Base-by-base conservation (phyloP, 1,284 basidiomycete species). In the Coniophora puteana region DNA sequence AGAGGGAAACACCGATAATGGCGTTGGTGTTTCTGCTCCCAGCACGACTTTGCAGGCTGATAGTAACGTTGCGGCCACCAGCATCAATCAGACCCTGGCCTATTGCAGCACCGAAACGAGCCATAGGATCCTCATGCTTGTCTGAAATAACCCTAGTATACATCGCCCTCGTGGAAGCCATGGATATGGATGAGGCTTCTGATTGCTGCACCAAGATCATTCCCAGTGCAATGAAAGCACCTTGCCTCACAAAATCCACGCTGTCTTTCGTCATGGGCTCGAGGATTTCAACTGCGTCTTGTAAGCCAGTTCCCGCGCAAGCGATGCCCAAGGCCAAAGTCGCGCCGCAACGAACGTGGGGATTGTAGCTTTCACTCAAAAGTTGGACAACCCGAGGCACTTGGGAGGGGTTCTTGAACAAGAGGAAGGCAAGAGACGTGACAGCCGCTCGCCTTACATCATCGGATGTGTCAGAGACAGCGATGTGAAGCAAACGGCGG, bases 71-170 rank as follows among this genome's bases (percentile, higher is more conserved):
- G 37, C 93, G 76, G 29, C 94, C 94, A 44, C 94, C 93, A 27
- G 94, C 93, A 65, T 97, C 94, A 55, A 97, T 93, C 54, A 98
- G 80, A 29, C 94, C 94, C 65, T 96, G 93, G 2, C 91, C 91
- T 43, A 98, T 71, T 6, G 90, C 88, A 33, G 94, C 93, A 57
- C 94, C 94, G 61, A 97, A 95, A 38, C 94, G 88, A 23, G 94
- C 93, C 85, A 97, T 91, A 5, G 93, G 89, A 61, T 98, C 94
- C 66, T 97, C 94, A 59, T 95, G 94, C 66, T 96, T 97, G 71
- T 96, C 92, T 8, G 80, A 76, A 42, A 95, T 80, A 35, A 96
- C 89, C 67, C 93, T 95, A 51, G 77, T 71, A 61, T 94, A 95
- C 6, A 91, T 72, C 25, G 85, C 77, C 33, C 94, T 86, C 13